Evolutionary conservation across 73 alveolate species (phyloP).

Genomic region (Paramecium pentaurelia): DNA sequence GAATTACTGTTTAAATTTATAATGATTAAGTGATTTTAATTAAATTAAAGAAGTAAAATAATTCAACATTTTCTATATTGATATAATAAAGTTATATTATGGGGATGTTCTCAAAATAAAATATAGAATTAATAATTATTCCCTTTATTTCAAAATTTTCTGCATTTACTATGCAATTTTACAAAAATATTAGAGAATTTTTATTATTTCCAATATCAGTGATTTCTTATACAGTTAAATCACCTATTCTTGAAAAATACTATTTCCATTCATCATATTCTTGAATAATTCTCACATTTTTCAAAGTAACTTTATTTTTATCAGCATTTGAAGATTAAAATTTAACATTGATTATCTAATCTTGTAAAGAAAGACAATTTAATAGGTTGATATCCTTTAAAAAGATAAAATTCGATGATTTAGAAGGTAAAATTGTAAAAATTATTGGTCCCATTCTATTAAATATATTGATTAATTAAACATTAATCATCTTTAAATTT

Average conservation of each 20-base stretch:
- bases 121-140: neutral
- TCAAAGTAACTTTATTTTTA: neutral
- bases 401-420: neutral
- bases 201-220: neutral
- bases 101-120: neutral
- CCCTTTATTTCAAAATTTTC: neutral
- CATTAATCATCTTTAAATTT: neutral
- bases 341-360: neutral
- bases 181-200: neutral
- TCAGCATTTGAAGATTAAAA: neutral
- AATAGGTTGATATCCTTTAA: neutral
- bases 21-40: neutral
- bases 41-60: neutral
- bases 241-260: neutral
- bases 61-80: neutral
- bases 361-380: neutral
- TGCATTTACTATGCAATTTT: neutral
- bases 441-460: neutral
- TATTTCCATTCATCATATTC: neutral
- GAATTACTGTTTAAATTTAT: neutral
- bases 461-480: neutral
- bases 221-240: neutral
- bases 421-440: neutral
- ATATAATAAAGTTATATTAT: neutral
- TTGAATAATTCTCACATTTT: neutral